phyloP scores from a whole-genome alignment of 495 filamentous ascomycete genomes.

The Penicillium desertorum region DNA sequence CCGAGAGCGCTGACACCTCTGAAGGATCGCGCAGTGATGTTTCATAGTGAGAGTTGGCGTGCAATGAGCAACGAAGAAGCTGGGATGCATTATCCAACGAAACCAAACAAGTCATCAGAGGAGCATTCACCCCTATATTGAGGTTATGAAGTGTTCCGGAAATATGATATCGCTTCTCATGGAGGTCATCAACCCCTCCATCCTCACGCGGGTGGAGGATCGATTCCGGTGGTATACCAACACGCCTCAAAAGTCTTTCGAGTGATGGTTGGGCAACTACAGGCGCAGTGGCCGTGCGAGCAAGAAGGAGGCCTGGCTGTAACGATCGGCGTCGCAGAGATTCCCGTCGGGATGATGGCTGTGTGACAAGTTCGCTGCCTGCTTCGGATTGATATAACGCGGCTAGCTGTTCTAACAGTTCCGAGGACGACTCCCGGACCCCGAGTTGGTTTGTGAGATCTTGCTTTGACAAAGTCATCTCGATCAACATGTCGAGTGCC shows the following conservation, averaged over 20 bases:
- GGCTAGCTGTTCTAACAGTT: conserved; percentile 37
- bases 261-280: conserved; percentile 31
- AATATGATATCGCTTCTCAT: conserved; percentile 35
- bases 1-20: conserved; percentile 28
- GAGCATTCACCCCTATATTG: conserved; percentile 33
- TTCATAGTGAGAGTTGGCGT: conserved; percentile 33
- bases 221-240: conserved; percentile 37
- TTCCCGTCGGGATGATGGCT: conserved; percentile 32
- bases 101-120: conserved; percentile 30
- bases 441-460: conserved; percentile 30
- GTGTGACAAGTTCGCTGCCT: conserved; percentile 22
- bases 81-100: conserved; percentile 35
- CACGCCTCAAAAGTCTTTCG: conserved; percentile 39
- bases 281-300: conserved; percentile 16
- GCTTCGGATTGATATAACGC: conserved; percentile 37
- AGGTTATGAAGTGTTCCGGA: conserved; percentile 29
- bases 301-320: conserved; percentile 21
- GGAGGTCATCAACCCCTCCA: conserved; percentile 23
- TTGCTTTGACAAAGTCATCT: conserved; percentile 41
- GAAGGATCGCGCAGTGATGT: conserved; percentile 30
- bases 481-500: conserved; percentile 35
- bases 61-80: conserved; percentile 36
- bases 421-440: conserved; percentile 40
- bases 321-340: conserved; percentile 34
- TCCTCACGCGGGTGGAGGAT: conserved; percentile 28